Evolutionary conservation across 495 filamentous ascomycete genomes (phyloP), one percentile per base, ranked within the genome.

Genomic region (Usnea hakonensis): DNA sequence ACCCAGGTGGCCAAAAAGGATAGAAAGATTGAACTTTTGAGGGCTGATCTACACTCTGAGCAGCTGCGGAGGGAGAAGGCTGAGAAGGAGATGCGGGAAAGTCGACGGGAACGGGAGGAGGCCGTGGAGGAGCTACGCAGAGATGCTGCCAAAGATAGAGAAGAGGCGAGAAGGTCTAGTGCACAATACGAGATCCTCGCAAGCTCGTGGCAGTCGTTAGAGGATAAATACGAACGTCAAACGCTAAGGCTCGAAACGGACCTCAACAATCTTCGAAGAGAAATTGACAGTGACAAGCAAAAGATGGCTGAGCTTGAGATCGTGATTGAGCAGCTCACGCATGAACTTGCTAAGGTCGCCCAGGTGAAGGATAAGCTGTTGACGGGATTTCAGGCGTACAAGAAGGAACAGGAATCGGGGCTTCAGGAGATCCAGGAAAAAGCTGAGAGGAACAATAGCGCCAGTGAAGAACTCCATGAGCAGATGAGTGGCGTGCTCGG

Each of bases 1-100:
- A 82, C 82, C 23, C 82, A 88, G 1, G 79, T 94, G 8, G 81
- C 84, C 50, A 83, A 87, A 46, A 91, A 90, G 66, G 90, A 94
- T 65, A 83, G 88, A 9, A 90, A 91, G 70, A 83, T 95, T 5
- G 87, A 90, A 63, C 84, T 87, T 59, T 70, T 91, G 52, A 85
- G 87, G 62, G 76, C 76, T 1, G 80, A 89, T 53, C 74, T 90
- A 9, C 85, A 90, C 14, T 70, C 75, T 14, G 90, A 95, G 76
- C 82, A 80, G 63, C 76, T 79, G 56, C 81, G 83, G 60, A 81
- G 89, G 32, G 73, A 79, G 41, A 80, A 81, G 30, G 83, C 85
- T 23, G 90, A 95, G 70, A 72, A 71, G 32, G 78, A 75, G 55
- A 85, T 87, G 68, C 81, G 77, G 60, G 82, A 85, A 46, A 81